Base-by-base conservation (phyloP, 371 early-diverging fungal genomes). In the Mucor indicus region DNA sequence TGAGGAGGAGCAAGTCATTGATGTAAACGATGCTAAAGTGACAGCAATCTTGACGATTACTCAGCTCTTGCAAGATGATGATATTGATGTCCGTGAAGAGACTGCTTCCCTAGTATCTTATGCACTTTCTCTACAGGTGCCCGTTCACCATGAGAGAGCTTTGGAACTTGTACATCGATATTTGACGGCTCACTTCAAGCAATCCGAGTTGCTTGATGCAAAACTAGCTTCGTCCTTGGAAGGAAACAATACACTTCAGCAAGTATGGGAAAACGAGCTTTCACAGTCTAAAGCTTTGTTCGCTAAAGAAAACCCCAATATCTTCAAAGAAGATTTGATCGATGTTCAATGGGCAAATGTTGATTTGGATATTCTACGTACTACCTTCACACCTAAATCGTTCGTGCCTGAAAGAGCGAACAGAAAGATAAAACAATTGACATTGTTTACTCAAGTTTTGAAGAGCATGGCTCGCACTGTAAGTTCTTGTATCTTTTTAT, bases 41-140 rank as follows among this genome's bases (percentile, higher is more conserved):
- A 38, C 59, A 33, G 66, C 50, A 1, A 50, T 46, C 50, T 41
- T 57, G 31, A 53, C 43, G 3, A 64, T 55, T 13, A 62, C 46
- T 11, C 55, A 55, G 13, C n/a, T 60, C 1, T 44, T 60, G 10
- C 60, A 87, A 60, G 90, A 90, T 64, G 90, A 90, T 42, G 90
- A 90, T 51, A 72, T 73, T 7, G 89, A 87, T 40, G 75, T 88
- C 4, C 81, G 90, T 10, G 68, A 83, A 7, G 74, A 65, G 27
- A 72, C 72, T 10, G 81, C 86, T 13, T 48, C 16, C 23, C 69
- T 80, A 39, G 81, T 85, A 10, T 83, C 85, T 0, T 57, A 64
- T 22, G 77, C 79, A 1, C 60, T 82, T 5, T 57, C 55, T 7
- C 66, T 77, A 6, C 31, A 46, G 42, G 71, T 63, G 13, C 64